These are phyloP conservation scores for Aechmea fasciata DNA, from an alignment of 176 grass and related monocot genomes.

Conservation along the genomic window DNA sequence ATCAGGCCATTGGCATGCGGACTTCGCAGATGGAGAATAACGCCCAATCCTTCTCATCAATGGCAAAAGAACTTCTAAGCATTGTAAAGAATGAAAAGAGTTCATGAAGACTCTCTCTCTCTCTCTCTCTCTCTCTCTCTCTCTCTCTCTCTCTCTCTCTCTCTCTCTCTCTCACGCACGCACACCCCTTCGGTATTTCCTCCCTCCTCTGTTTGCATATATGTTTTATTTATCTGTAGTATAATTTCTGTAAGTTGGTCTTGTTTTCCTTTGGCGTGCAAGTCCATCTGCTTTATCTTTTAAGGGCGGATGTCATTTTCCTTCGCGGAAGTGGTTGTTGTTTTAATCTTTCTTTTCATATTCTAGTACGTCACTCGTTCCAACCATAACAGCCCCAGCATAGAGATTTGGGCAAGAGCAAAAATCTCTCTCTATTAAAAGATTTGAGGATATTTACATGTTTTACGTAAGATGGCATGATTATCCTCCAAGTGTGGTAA, in stretches of 20 bases:
- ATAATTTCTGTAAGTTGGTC: too few relatives aligned
- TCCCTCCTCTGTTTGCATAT: background rate
- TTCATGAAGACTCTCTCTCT: conserved; percentile 8
- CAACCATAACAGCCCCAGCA: too few relatives aligned
- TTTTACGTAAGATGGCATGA: too few relatives aligned
- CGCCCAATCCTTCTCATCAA: conserved; percentile 78
- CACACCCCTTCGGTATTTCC: background rate
- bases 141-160: background rate
- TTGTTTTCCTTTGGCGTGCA: too few relatives aligned
- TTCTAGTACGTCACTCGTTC: too few relatives aligned
- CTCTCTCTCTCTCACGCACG: background rate
- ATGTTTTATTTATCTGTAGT: background rate
- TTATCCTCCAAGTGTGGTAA: too few relatives aligned
- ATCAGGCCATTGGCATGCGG: conserved; percentile 55
- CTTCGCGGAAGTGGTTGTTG: background rate
- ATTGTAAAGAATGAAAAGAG: conserved; percentile 47
- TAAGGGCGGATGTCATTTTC: too few relatives aligned
- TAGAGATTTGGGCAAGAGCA: too few relatives aligned
- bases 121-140: background rate
- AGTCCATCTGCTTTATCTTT: too few relatives aligned
- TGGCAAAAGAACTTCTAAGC: conserved; percentile 73
- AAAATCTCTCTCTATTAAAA: too few relatives aligned
- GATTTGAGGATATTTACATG: too few relatives aligned
- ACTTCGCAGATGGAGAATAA: conserved; percentile 59
- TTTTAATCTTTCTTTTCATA: background rate